Conservation (phyloP, 768 basidiomycete species). For the Lactifluus hygrophoroides region DNA sequence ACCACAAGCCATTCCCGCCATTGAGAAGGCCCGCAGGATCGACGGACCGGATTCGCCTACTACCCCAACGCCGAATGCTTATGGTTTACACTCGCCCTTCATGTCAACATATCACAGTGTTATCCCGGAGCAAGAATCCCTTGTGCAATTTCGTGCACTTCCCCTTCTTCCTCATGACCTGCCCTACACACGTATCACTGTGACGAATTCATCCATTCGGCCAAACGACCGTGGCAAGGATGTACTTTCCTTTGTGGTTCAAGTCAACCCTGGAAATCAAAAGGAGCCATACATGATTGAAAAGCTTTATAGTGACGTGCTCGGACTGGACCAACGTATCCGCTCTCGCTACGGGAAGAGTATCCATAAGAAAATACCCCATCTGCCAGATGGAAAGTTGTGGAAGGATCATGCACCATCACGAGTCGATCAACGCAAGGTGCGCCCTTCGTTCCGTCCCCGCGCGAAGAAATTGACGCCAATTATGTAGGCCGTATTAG, state of each 20-base stretch:
- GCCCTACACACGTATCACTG: conserved; percentile 56
- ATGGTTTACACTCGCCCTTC: conserved; percentile 4
- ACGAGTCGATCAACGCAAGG: conserved; percentile 94
- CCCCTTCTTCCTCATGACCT: conserved; percentile 67
- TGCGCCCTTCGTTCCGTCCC: conserved; percentile 30
- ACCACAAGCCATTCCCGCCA: not conserved
- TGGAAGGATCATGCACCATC: conserved; percentile 98
- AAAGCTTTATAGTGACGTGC: conserved; percentile 89
- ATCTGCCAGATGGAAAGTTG: conserved; percentile 82
- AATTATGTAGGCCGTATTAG: conserved; percentile 52
- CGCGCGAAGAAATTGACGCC: conserved; percentile 9
- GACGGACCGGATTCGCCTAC: conserved; percentile 20
- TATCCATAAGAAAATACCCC: conserved; percentile 68
- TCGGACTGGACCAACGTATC: conserved; percentile 77
- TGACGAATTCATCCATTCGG: conserved; percentile 76
- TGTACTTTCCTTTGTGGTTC: conserved; percentile 79
- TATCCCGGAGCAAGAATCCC: conserved; percentile 21
- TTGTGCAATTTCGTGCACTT: conserved; percentile 56
- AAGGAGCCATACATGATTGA: conserved; percentile 80
- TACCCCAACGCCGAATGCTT: conserved; percentile 18
- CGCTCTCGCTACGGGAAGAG: conserved; percentile 49
- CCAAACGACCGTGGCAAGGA: conserved; percentile 90
- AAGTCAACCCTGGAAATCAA: conserved; percentile 59
- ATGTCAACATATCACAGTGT: conserved; percentile 18
- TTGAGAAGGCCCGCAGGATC: conserved; percentile 9